Conservation (phyloP, 257 asterid genomes). For the Thymus mandschuricus region DNA sequence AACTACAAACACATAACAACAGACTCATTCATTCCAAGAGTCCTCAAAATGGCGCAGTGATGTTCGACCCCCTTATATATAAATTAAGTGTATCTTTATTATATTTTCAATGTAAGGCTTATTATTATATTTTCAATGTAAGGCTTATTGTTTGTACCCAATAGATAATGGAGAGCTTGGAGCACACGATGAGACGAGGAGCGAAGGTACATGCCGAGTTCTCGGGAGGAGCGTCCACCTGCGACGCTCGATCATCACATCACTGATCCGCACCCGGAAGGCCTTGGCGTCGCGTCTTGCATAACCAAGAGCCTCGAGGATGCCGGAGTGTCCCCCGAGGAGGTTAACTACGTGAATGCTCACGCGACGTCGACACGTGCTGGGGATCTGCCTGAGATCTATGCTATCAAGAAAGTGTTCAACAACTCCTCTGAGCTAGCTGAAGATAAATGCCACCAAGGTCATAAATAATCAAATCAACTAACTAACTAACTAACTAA, state of each 20-base stretch:
- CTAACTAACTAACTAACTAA: too few species aligned
- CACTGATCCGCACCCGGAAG: constrained; percentile 29
- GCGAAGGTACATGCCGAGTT: constrained; percentile 42
- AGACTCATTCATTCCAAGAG: too few species aligned
- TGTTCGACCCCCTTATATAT: too few species aligned
- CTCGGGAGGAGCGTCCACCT: constrained; percentile 47
- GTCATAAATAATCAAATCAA: background rate
- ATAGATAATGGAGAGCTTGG: constrained; percentile 50
- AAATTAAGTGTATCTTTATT: too few species aligned
- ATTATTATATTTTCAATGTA: constrained; percentile 42
- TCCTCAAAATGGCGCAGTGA: too few species aligned
- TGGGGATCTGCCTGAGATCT: constrained; percentile 1
- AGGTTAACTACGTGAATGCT: constrained; percentile 32
- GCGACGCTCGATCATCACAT: constrained; percentile 35
- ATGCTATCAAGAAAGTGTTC: background rate
- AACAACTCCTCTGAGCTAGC: constrained; percentile 9
- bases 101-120: constrained; percentile 50
- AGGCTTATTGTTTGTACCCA: constrained; percentile 84
- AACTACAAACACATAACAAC: too few species aligned
- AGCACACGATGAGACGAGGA: constrained; percentile 44
- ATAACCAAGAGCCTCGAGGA: constrained; percentile 29
- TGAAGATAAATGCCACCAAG: constrained; percentile 18
- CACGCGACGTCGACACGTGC: constrained; percentile 9
- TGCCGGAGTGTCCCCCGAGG: constrained; percentile 56
- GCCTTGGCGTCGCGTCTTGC: constrained; percentile 48